These are phyloP conservation scores for Aureococcus anophagefferens DNA, from an alignment of 108 stramenopile species.

Conservation along the genomic window DNA sequence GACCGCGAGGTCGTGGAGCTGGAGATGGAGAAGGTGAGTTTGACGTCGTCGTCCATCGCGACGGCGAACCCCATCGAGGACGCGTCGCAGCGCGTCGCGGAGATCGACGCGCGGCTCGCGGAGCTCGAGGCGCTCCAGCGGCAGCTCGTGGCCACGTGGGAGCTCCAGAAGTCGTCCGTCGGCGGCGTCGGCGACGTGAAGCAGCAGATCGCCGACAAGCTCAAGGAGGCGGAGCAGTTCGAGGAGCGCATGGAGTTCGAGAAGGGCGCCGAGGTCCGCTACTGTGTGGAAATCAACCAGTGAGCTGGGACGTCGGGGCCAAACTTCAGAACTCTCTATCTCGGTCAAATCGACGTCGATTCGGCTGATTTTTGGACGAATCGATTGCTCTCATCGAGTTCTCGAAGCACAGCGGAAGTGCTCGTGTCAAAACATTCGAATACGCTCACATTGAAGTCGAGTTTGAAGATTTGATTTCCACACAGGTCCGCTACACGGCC, in stretches of 20 bases:
- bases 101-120: conserved; percentile 53
- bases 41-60: conserved; percentile 13
- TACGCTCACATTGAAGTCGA: too few species aligned
- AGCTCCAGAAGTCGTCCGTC: too few species aligned
- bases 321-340: too few species aligned
- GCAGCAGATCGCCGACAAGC: conserved; percentile 44
- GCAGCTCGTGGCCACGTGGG: conserved; percentile 1
- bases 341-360: too few species aligned
- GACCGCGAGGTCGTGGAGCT: conserved; percentile 29
- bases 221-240: conserved; percentile 42
- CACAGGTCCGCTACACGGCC: conserved; percentile 43
- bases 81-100: conserved; percentile 41
- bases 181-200: conserved; percentile 21
- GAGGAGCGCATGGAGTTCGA: conserved; percentile 33
- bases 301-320: too few species aligned
- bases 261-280: conserved; percentile 44
- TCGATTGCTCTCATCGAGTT: too few species aligned
- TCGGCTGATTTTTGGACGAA: too few species aligned
- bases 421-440: too few species aligned
- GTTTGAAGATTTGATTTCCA: too few species aligned
- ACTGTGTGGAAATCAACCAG: too few species aligned
- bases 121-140: conserved; percentile 56
- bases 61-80: conserved; percentile 43
- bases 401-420: too few species aligned
- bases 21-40: conserved; percentile 41